Evolutionary conservation across 768 basidiomycete species (phyloP), one percentile per base, ranked within the genome.

Genomic region (Xerocomellus intermedius): DNA sequence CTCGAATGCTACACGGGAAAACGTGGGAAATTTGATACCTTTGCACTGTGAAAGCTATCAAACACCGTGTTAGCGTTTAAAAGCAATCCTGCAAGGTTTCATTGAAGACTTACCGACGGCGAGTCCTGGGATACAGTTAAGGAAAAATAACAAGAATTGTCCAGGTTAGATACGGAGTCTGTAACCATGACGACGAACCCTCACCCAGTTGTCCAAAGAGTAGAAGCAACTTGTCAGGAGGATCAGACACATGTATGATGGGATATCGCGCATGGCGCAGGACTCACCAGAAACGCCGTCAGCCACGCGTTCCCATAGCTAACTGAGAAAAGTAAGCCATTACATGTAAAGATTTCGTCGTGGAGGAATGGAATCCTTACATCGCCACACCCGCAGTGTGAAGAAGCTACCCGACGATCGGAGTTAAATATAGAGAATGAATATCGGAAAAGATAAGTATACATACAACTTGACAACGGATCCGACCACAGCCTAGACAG

Each of bases 371-470:
- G 26, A 71, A 60, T 49, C 14, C 69, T 55, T 67, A 84, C 84
- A 86, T 67, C 82, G 69, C 82, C 82, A 86, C 13, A 85, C 83
- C 14, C 84, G 80, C 69, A 84, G 71, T 1, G 81, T 74, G 54
- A 84, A 86, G 46, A 77, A 75, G 37, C 83, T 85, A 48, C 17
- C 33, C 24, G 45, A 26, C 3, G 22, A 33, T 50, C 9, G 47
- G 33, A 35, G 39, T 13, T 21, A 22, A 48, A 43, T 22, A 30
- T 19, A 14, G 8, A 21, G n/a, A 42, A 56, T 6, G 17, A 22
- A 24, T 6, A 4, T 5, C 17, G 42, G n/a, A 24, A 42, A 47
- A 13, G 4, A 26, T 33, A n/a, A n/a, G n/a, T n/a, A 39, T 12
- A 71, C 81, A 44, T 52, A 84, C 83, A 72, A 64, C 71, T 82